A percentile compares a stretch with the other conserved stretches of the same genome.
Evolutionary conservation across 805 yeast species (phyloP).

Genomic region (Blastobotrys attinorum): DNA sequence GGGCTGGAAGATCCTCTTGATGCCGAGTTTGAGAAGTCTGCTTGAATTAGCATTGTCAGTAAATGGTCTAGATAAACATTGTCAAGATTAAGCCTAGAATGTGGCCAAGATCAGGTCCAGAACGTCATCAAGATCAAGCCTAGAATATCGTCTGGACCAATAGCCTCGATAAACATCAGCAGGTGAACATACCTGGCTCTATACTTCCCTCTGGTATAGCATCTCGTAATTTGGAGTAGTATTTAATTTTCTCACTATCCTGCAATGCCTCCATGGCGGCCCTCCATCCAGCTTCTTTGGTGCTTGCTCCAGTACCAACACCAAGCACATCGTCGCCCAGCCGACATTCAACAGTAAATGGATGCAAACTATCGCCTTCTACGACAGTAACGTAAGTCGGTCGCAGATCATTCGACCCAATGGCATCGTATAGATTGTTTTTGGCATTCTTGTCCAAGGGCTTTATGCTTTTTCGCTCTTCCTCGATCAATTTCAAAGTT

Average conservation of each 20-base stretch:
- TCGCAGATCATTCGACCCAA: conserved; percentile 65
- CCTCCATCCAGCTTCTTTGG: conserved; percentile 68
- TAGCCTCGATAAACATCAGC: too few species aligned
- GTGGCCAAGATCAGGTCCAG: too few species aligned
- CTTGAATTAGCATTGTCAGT: too few species aligned
- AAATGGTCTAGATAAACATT: too few species aligned
- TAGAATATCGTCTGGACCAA: too few species aligned
- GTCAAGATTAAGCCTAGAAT: too few species aligned
- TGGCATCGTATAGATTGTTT: conserved; percentile 55
- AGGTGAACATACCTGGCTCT: too few species aligned
- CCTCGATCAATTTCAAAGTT: conserved; percentile 28
- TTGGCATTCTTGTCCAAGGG: conserved; percentile 61
- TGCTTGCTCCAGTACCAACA: conserved; percentile 58
- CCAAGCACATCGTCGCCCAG: conserved; percentile 64
- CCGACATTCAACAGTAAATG: conserved; percentile 56
- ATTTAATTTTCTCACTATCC: conserved; percentile 52
- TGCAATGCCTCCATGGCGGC: conserved; percentile 79
- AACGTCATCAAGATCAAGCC: too few species aligned
- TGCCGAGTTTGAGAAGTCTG: too few species aligned
- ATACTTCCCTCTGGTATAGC: conserved; percentile 9
- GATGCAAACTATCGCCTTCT: conserved; percentile 34
- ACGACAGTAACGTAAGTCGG: conserved; percentile 48
- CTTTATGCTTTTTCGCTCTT: conserved; percentile 23
- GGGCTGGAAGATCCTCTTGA: too few species aligned
- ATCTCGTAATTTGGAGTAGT: conserved; percentile 53